Evolutionary conservation across 306 rosid genomes (phyloP), one percentile per base, ranked within the genome.

Genomic region (Prunus mongolica): DNA sequence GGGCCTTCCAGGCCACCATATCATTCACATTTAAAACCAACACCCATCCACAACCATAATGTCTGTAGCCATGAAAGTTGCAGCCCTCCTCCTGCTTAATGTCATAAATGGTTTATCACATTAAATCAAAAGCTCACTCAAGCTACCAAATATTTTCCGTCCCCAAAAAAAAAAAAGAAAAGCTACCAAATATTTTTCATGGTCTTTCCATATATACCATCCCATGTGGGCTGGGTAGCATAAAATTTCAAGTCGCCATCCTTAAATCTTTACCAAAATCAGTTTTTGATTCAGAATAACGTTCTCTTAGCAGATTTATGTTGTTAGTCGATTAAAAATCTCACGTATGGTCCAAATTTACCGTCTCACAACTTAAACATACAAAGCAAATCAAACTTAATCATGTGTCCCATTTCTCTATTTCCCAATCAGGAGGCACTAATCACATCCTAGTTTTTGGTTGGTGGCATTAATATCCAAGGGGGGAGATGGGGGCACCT

Each of bases 1-100:
- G 28, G 22, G 57, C n/a, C 57, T 52, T 16, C 45, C 67, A 63
- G 67, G 67, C 67, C 45, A 63, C 67, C 67, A 63, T 28, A 63
- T 63, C 67, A 63, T 63, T 62, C 67, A 63, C 34, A 30, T 63
- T 63, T 30, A 63, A 63, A 62, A 30, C 67, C 34, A 14, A 63
- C 45, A 63, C 45, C 67, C 45, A 27, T 30, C 9, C 67, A 63
- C 65, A 58, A 28, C 27, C 45, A 27, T 15, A 30, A 63, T 30
- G 22, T 63, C 67, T 63, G 45, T 8, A 63, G 18, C 20, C 8
- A 63, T 63, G 45, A 7, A 63, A 28, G 30, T 30, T 28, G 19
- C 38, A 60, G 44, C 44, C 44, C 2, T 38, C 44, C 44, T 38
- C 9, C 44, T 38, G 44, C 44, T 38, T 7, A 38, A 38, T 38